Conservation (phyloP, 1,139 yeast species). For the Saccharomyces hybrid region DNA sequence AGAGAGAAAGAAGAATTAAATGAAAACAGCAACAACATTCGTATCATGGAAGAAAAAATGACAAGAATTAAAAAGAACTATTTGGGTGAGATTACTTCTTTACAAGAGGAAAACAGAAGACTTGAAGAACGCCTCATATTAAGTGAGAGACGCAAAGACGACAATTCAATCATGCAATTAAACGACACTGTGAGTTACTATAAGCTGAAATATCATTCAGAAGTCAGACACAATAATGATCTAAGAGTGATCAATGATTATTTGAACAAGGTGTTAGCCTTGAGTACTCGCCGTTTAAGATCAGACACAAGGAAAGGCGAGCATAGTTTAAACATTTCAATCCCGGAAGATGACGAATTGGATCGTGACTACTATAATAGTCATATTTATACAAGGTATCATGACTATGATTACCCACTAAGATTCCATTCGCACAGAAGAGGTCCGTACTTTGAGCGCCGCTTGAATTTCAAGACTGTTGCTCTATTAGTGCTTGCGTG, state of each 20-base stretch:
- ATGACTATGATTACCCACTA: constrained; percentile 1
- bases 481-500: constrained; percentile 28
- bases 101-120: constrained; percentile 23
- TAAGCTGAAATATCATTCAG: constrained; percentile 27
- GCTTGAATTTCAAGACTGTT: constrained; percentile 19
- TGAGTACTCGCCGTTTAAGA: constrained; percentile 27
- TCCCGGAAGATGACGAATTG: neutral
- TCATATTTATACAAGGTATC: constrained; percentile 1
- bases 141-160: constrained; percentile 7
- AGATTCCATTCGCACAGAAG: neutral
- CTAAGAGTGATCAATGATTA: constrained; percentile 28
- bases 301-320: constrained; percentile 25
- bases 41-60: constrained; percentile 15
- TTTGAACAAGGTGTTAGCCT: constrained; percentile 27
- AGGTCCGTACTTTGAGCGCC: neutral
- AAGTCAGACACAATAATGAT: constrained; percentile 28
- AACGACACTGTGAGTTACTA: constrained; percentile 14
- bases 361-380: constrained; percentile 1
- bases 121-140: constrained; percentile 13
- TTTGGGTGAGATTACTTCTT: constrained; percentile 18
- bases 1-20: constrained; percentile 13
- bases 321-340: constrained; percentile 15
- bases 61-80: constrained; percentile 24
- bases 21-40: constrained; percentile 2
- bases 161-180: constrained; percentile 2